These are phyloP conservation scores for Toxoplasma gondii DNA, from an alignment of 169 alveolate species.

Conservation along the genomic window DNA sequence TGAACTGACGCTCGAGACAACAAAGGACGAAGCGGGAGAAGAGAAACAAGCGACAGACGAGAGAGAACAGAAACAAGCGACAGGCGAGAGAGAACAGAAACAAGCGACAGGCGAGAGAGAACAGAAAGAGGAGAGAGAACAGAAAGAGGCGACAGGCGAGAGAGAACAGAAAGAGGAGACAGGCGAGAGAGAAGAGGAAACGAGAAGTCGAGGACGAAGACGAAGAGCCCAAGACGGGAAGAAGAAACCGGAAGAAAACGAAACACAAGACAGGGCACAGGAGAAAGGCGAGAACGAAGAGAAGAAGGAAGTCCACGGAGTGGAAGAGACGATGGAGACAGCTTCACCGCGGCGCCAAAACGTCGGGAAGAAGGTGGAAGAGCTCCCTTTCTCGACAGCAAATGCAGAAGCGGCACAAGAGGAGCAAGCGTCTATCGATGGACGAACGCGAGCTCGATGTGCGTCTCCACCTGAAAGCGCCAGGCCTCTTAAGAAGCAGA, in stretches of 20 bases:
- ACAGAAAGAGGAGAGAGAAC: background rate
- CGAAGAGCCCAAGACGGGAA: too few species aligned
- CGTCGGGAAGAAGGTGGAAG: background rate
- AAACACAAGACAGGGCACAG: background rate
- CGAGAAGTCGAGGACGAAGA: background rate
- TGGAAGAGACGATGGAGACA: background rate
- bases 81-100: background rate
- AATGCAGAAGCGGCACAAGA: too few species aligned
- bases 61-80: background rate
- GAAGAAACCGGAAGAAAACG: too few species aligned
- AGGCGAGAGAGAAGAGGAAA: background rate
- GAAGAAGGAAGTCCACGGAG: background rate
- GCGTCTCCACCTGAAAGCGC: too few species aligned
- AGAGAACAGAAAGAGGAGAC: too few species aligned
- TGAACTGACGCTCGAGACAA: background rate
- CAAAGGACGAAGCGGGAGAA: background rate
- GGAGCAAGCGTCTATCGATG: too few species aligned
- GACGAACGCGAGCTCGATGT: too few species aligned
- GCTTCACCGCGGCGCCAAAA: background rate
- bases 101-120: background rate
- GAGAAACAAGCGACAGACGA: background rate
- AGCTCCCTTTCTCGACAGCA: too few species aligned
- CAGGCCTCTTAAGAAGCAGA: too few species aligned
- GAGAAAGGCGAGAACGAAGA: background rate
- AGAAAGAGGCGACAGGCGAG: too few species aligned